Evolutionary conservation across 306 rosid species (phyloP).

Genomic region (Sindora glabra): DNA sequence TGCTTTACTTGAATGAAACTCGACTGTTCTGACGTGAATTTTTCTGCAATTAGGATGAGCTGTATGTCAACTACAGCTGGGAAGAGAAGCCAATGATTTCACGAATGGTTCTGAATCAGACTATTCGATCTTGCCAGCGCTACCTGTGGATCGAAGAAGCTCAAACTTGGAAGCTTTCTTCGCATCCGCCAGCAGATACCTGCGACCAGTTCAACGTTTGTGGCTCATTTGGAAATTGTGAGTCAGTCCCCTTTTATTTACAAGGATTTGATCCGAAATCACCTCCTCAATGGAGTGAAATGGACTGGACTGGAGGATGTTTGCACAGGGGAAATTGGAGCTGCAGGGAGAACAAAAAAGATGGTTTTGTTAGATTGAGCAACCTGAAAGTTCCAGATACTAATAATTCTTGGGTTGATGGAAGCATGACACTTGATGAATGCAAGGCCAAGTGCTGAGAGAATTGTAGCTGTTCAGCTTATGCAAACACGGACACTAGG

Average conservation of each 20-base stretch:
- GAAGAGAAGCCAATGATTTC: constrained; percentile 3
- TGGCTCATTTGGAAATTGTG: constrained; percentile 24
- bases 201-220: constrained; percentile 24
- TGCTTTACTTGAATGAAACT: background rate
- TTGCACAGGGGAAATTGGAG: too few species aligned
- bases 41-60: constrained; percentile 21
- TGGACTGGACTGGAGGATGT: constrained; percentile 15
- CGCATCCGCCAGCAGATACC: constrained; percentile 17
- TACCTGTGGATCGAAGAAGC: constrained; percentile 13
- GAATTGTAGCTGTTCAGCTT: constrained; percentile 32
- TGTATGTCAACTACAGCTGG: background rate
- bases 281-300: constrained; percentile 6
- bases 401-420: constrained; percentile 20
- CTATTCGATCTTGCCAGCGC: background rate
- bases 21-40: constrained; percentile 2
- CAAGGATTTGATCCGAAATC: constrained; percentile 26
- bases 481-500: constrained; percentile 20
- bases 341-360: constrained; percentile 2
- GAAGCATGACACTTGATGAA: constrained; percentile 20
- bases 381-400: constrained; percentile 31
- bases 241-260: constrained; percentile 9
- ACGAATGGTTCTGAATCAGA: constrained; percentile 22
- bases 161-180: constrained; percentile 3
- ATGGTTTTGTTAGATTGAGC: constrained; percentile 8
- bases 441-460: constrained; percentile 24